Evolutionary conservation across 2,329 filamentous ascomycete species (phyloP), one percentile per base, ranked within the genome.

Genomic region (Malbranchea zuffiana): DNA sequence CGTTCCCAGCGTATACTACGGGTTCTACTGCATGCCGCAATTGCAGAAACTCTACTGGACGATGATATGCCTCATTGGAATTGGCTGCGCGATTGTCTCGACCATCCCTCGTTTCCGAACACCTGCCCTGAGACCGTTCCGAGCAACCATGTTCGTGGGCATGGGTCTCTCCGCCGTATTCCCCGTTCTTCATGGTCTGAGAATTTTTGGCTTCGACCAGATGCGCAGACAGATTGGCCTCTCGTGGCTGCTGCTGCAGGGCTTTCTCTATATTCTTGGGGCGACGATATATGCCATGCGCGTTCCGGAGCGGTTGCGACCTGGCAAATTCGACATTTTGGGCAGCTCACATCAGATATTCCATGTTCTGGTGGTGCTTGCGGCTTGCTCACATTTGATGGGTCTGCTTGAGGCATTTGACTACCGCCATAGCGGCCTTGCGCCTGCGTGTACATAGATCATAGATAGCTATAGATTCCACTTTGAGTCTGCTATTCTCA

Each of bases 281-380:
- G 90, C 90, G 2, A 73, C 72, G 4, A 68, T 96, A 32, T 96
- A 98, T 58, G 90, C 86, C 5, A 68, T 74, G 36, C 78, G 90
- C 24, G 78, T 88, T 60, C 90, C 90, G 0, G 90, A 98, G 63
- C 71, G 84, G 42, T 75, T 71, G 51, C 72, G 66, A 29, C 90
- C 88, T 0, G 83, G 85, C 1, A 67, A 59, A 5, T 95, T 88
- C 53, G 90, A 98, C 60, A 82, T 95, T 35, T 82, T 82, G 74
- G 88, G 90, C 24, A 86, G 79, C 55, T 94, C 85, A 13, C 90
- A 98, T 60, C 90, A 98, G 63, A 81, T 98, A 46, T 98, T 98
- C 59, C 90, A 98, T 63, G 66, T 93, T 25, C 71, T 90, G 45
- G 87, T 98, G 18, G 67, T 96, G 11, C 59, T 86, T 43, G 90